Conservation (phyloP, 1,139 yeast species). For the Yamadazyma siamensis region DNA sequence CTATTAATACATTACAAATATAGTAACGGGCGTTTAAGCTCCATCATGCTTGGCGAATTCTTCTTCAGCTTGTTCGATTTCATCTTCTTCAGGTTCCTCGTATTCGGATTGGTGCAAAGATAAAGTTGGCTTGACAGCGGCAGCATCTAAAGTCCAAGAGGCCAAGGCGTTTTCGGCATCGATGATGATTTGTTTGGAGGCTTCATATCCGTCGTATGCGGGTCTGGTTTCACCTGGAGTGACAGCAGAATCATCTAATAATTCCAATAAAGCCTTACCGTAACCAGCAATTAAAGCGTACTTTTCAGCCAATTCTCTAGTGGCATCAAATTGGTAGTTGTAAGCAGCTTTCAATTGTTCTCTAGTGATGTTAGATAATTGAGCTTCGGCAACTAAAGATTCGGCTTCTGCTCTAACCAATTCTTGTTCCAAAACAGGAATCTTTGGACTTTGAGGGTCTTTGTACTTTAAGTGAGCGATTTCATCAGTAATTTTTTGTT, state of each 20-base stretch:
- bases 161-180: constrained; percentile 96
- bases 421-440: constrained; percentile 93
- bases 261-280: constrained; percentile 95
- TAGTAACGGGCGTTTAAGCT: too few relatives aligned
- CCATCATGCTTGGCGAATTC: constrained; percentile 42
- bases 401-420: constrained; percentile 99
- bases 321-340: constrained; percentile 94
- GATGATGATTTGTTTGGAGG: constrained; percentile 94
- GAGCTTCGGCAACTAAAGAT: constrained; percentile 98
- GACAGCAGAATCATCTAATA: constrained; percentile 93
- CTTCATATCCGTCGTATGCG: constrained; percentile 97
- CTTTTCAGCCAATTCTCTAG: constrained; percentile 95
- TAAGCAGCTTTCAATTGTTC: constrained; percentile 97
- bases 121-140: constrained; percentile 91
- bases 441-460: constrained; percentile 97
- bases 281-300: constrained; percentile 95
- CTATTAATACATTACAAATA: constrained; percentile 2
- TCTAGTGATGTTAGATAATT: constrained; percentile 94
- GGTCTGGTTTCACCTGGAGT: constrained; percentile 99
- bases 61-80: constrained; percentile 49
- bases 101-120: constrained; percentile 79
- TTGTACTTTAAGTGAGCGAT: constrained; percentile 97
- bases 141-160: constrained; percentile 94
- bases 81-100: constrained; percentile 58
- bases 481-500: constrained; percentile 95